phyloP scores from a whole-genome alignment of 2,329 filamentous ascomycete genomes.

The Sporothrix luriei region DNA sequence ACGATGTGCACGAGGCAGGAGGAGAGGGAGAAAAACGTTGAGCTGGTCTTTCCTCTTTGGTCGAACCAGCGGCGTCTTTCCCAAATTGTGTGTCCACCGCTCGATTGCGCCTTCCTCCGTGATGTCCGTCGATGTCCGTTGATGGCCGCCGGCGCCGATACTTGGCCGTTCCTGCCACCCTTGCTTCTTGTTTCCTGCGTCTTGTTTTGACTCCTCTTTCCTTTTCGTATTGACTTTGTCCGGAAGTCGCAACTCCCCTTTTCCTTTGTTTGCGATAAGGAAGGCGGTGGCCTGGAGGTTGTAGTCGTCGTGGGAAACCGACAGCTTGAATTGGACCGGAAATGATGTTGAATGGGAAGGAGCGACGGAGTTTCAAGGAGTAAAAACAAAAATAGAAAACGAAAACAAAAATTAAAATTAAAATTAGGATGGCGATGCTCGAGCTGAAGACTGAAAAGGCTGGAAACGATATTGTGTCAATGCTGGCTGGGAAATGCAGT shows the following conservation, averaged over 20 bases:
- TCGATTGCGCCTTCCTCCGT: background rate
- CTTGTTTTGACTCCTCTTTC: background rate
- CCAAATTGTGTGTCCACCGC: background rate
- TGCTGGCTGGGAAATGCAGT: conserved; percentile 17
- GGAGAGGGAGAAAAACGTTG: background rate
- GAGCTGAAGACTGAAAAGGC: background rate
- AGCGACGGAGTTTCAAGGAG: background rate
- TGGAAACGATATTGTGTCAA: conserved; percentile 19
- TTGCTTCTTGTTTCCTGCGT: background rate
- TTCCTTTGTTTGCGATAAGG: background rate
- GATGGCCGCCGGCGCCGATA: background rate
- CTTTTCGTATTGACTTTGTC: background rate
- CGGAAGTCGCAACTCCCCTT: background rate
- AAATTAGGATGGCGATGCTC: background rate
- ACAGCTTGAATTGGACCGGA: conserved; percentile 1
- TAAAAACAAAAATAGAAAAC: background rate
- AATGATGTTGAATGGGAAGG: conserved; percentile 6
- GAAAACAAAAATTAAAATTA: background rate
- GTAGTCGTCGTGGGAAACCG: background rate
- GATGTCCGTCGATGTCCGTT: background rate
- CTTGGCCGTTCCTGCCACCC: background rate
- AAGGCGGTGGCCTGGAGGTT: background rate
- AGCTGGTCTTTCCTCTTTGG: background rate
- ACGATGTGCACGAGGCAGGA: background rate
- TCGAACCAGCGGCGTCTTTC: background rate